phyloP scores from a whole-genome alignment of 148 eudicot genomes.

The Amaranthus palmeri region DNA sequence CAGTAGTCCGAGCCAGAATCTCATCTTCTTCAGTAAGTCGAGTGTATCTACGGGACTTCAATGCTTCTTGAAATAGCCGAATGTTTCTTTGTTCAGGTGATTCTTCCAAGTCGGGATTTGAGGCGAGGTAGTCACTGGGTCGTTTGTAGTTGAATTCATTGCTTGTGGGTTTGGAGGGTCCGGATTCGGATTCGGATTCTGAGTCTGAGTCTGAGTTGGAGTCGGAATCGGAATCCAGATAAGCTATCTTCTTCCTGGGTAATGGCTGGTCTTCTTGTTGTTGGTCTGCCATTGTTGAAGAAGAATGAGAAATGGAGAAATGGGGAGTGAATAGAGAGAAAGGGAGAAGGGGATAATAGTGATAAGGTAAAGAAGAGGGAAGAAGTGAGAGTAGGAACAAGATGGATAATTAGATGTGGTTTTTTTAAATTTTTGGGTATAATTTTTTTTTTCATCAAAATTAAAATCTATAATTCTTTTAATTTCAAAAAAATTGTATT shows the following conservation, averaged over 20 bases:
- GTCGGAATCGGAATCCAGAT: slow-evolving; percentile 8
- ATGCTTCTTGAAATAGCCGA: slow-evolving; percentile 28
- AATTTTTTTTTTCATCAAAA: too few species aligned
- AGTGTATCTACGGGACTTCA: slow-evolving; percentile 25
- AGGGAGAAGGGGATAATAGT: background rate
- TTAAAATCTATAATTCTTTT: too few species aligned
- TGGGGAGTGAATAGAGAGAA: background rate
- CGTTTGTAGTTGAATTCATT: slow-evolving; percentile 21
- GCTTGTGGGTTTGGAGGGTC: slow-evolving; percentile 16
- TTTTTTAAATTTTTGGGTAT: too few species aligned
- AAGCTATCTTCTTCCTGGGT: slow-evolving; percentile 1
- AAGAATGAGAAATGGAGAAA: background rate
- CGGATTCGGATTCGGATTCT: slow-evolving; percentile 10
- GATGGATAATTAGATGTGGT: too few species aligned
- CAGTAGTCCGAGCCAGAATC: background rate
- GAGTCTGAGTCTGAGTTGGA: background rate
- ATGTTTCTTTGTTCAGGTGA: slow-evolving; percentile 36
- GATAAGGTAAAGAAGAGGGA: too few species aligned
- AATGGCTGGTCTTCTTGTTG: background rate
- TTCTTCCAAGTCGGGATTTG: slow-evolving; percentile 21
- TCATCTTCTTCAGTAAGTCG: slow-evolving; percentile 24
- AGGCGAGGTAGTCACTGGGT: slow-evolving; percentile 15
- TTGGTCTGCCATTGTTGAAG: slow-evolving; percentile 15
- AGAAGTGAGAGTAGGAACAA: too few species aligned
- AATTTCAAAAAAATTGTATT: too few species aligned